Conservation (phyloP, 179 eudicot genomes). For the Beta macrorhiza region DNA sequence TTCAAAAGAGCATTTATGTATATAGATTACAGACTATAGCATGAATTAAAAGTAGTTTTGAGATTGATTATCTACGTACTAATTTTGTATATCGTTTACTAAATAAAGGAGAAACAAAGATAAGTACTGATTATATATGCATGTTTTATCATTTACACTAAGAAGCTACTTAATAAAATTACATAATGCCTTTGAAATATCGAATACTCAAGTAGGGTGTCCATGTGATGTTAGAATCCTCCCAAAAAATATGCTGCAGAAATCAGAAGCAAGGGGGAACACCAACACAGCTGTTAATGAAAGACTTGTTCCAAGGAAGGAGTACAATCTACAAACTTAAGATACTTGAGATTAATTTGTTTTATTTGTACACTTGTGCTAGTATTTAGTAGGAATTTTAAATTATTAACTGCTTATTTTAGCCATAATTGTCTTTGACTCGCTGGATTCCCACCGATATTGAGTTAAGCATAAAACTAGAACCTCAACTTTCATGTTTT, state of each 20-base stretch:
- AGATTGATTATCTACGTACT: background rate
- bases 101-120: no score
- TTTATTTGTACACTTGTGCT: conserved; percentile 1
- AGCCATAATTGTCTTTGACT: background rate
- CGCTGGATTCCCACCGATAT: background rate
- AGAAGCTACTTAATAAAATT: no score
- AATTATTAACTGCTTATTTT: background rate
- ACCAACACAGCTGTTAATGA: background rate
- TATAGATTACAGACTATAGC: no score
- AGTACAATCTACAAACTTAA: background rate
- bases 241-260: background rate
- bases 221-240: background rate
- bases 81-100: no score
- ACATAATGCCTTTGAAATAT: no score
- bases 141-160: no score
- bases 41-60: background rate
- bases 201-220: no score
- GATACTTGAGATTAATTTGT: background rate
- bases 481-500: no score
- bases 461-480: no score
- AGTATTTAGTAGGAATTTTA: background rate
- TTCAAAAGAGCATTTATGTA: no score
- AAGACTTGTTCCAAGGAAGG: background rate
- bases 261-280: background rate
- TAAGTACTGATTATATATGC: no score